Evolutionary conservation across 2,329 filamentous ascomycete genomes (phyloP).

Genomic region (Podosphaera leucotricha): DNA sequence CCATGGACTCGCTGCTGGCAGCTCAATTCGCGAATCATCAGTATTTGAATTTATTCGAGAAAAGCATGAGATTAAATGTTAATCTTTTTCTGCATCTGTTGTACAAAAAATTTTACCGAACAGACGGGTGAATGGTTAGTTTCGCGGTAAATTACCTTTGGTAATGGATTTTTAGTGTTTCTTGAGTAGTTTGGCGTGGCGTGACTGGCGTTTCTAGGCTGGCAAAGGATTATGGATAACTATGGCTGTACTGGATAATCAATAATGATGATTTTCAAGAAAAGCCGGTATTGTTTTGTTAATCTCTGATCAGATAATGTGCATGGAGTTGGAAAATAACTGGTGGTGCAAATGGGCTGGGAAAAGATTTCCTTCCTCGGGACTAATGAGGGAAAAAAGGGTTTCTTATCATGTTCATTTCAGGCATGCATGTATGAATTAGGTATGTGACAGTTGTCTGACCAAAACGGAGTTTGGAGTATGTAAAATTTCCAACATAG

Average conservation of each 20-base stretch:
- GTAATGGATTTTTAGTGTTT: not conserved
- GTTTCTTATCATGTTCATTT: not conserved
- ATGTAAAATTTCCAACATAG: not conserved
- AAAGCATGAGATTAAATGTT: conserved; percentile 69
- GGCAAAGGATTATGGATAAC: not conserved
- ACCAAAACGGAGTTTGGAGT: not conserved
- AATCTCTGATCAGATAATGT: not conserved
- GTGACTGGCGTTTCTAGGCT: not conserved
- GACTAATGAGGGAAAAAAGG: not conserved
- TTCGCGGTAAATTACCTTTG: not conserved
- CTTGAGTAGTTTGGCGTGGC: not conserved
- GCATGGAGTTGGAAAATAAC: not conserved
- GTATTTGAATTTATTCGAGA: conserved; percentile 86
- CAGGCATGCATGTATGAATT: not conserved
- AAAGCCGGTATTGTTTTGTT: not conserved
- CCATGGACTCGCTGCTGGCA: conserved; percentile 81
- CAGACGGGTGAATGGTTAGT: conserved; percentile 20
- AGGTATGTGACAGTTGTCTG: not conserved
- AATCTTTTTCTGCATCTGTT: conserved; percentile 90
- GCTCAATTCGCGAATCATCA: conserved; percentile 94
- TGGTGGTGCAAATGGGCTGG: not conserved
- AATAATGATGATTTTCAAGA: not conserved
- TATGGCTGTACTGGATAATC: not conserved
- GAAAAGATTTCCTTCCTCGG: not conserved
- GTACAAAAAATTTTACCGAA: conserved; percentile 95